phyloP scores from a whole-genome alignment of 345 rosid species.

The Eucalyptus tenuipes region DNA sequence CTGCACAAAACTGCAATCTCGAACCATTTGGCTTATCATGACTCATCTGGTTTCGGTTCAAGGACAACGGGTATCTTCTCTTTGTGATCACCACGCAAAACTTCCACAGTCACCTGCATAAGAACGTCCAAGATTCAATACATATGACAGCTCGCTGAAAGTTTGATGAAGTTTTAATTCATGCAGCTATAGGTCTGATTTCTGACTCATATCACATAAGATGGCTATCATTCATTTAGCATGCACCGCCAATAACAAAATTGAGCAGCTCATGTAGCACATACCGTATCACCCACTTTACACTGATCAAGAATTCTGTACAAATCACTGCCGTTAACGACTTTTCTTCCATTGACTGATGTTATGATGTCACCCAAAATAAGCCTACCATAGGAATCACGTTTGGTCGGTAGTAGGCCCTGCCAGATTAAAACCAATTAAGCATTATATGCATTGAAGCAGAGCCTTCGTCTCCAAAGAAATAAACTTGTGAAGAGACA shows the following conservation, averaged over 20 bases:
- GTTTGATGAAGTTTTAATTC: background rate
- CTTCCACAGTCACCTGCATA: slow-evolving; percentile 69
- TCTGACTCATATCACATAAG: background rate
- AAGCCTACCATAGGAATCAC: slow-evolving; percentile 83
- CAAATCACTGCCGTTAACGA: slow-evolving; percentile 74
- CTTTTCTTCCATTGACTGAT: slow-evolving; percentile 72
- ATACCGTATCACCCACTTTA: slow-evolving; percentile 79
- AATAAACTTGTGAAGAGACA: background rate
- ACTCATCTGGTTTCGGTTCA: slow-evolving; percentile 78
- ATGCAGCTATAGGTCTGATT: background rate
- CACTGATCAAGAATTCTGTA: slow-evolving; percentile 93
- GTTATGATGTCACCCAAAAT: slow-evolving; percentile 89
- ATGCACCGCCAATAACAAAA: background rate
- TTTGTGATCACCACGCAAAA: slow-evolving; percentile 85
- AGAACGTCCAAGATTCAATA: background rate
- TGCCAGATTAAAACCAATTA: slow-evolving; percentile 9
- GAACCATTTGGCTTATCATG: slow-evolving; percentile 16
- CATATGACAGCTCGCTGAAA: background rate
- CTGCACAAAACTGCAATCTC: background rate
- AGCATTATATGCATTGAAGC: background rate
- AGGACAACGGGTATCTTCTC: slow-evolving; percentile 80
- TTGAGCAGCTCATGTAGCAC: background rate
- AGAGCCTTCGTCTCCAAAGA: background rate
- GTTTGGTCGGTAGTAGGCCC: slow-evolving; percentile 80
- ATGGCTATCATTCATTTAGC: background rate